A percentile compares a stretch with the other conserved stretches of the same genome.
Evolutionary conservation across 1,284 basidiomycete genomes (phyloP).

Genomic region (Salmacisia buchloeana): DNA sequence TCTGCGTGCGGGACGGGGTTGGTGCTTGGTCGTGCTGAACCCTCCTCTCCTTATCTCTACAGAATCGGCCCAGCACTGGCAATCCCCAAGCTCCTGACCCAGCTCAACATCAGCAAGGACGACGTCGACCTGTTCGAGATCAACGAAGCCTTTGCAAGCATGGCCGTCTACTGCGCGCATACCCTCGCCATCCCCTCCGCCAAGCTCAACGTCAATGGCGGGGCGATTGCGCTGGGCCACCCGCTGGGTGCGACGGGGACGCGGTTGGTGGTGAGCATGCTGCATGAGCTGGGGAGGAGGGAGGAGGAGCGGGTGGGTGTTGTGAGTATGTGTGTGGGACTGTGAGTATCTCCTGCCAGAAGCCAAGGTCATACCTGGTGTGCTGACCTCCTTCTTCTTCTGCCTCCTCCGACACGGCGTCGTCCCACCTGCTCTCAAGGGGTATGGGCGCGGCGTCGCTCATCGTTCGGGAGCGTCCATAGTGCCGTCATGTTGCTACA

Average conservation of each 20-base stretch:
- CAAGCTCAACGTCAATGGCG: constrained; percentile 48
- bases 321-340: constrained; percentile 32
- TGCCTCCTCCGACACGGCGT: background rate
- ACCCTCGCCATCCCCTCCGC: constrained; percentile 30
- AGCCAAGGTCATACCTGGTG: background rate
- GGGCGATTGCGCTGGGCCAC: constrained; percentile 47
- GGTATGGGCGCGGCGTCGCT: constrained; percentile 3
- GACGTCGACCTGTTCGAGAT: constrained; percentile 48
- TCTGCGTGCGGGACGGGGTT: background rate
- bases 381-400: background rate
- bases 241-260: constrained; percentile 45
- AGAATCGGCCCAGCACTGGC: constrained; percentile 42
- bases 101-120: constrained; percentile 30
- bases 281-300: constrained; percentile 40
- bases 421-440: background rate
- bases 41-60: background rate
- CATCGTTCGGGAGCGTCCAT: background rate
- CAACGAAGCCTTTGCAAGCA: constrained; percentile 48
- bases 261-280: constrained; percentile 39
- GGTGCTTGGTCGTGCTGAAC: background rate
- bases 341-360: constrained; percentile 1
- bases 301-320: constrained; percentile 39
- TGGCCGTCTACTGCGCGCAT: constrained; percentile 35
- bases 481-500: no score
- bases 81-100: constrained; percentile 39